Percentiles rank a stretch among this genome's conserved stretches.
These are phyloP conservation scores for Artemisia tridentata DNA, from an alignment of 129 eudicot genomes.

Conservation along the genomic window DNA sequence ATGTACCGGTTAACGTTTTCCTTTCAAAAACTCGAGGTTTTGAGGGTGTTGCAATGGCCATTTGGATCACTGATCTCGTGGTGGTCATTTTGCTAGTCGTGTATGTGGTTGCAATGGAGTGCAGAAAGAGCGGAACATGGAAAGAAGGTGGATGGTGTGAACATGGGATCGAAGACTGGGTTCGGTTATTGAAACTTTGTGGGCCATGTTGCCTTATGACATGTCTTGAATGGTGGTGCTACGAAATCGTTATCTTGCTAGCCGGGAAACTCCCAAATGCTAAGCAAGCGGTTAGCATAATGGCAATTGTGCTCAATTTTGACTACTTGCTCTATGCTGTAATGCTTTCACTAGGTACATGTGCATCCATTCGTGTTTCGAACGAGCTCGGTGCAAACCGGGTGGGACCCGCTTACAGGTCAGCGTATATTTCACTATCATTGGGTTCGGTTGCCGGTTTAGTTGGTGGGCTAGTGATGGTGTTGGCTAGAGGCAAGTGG, in stretches of 20 bases:
- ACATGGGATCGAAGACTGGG: conserved; percentile 59
- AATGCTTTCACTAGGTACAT: conserved; percentile 72
- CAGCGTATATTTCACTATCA: conserved; percentile 49
- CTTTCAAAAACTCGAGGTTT: conserved; percentile 56
- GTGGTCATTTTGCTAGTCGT: conserved; percentile 44
- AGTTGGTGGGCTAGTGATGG: conserved; percentile 52
- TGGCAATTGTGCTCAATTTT: conserved; percentile 76
- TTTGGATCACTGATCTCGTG: conserved; percentile 72
- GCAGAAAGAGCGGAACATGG: conserved; percentile 52
- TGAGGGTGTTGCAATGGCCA: conserved; percentile 75
- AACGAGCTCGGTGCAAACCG: conserved; percentile 78
- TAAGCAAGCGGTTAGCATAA: conserved; percentile 58
- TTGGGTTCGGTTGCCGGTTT: conserved; percentile 49
- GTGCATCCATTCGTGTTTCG: conserved; percentile 80
- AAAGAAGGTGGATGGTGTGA: conserved; percentile 81
- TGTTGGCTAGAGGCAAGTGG: conserved; percentile 59
- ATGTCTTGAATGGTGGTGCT: conserved; percentile 99
- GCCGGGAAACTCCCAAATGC: conserved; percentile 78
- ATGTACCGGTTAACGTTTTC: conserved; percentile 61
- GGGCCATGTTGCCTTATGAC: conserved; percentile 85
- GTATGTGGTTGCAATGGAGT: conserved; percentile 47
- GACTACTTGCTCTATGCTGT: conserved; percentile 82
- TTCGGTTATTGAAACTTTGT: conserved; percentile 45
- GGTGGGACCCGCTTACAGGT: conserved; percentile 41
- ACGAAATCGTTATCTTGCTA: conserved; percentile 61